phyloP scores from a whole-genome alignment of 441 rosid species.

The Erodium trifolium region DNA sequence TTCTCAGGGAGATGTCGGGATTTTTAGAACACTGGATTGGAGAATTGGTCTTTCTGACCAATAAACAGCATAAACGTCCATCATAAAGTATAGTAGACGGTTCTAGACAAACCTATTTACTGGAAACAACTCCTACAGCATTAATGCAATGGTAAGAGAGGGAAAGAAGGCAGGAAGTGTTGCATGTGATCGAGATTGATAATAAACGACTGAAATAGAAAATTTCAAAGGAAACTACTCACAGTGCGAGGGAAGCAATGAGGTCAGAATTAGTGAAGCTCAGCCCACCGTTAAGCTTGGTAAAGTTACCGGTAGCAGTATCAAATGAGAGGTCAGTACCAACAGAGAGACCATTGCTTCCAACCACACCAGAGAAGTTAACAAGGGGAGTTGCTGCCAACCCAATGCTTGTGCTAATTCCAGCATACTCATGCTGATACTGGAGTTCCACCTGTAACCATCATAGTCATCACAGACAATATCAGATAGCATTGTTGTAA shows the following conservation, averaged over 20 bases:
- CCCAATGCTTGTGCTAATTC: constrained; percentile 62
- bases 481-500: constrained; percentile 8
- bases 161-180: background rate
- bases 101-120: no score
- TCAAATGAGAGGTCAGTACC: constrained; percentile 78
- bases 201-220: background rate
- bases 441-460: constrained; percentile 64
- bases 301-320: constrained; percentile 60
- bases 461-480: background rate
- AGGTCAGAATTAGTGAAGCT: constrained; percentile 59
- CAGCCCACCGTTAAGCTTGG: constrained; percentile 67
- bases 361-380: constrained; percentile 72
- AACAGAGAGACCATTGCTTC: constrained; percentile 44
- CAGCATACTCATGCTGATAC: constrained; percentile 77
- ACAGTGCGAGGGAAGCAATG: constrained; percentile 67
- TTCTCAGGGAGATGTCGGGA: no score
- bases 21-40: no score
- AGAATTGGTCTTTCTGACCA: no score
- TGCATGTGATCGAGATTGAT: background rate
- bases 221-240: constrained; percentile 23
- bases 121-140: no score
- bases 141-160: no score
- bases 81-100: no score
- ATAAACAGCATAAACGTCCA: no score
- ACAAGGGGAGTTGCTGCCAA: constrained; percentile 71